Evolutionary conservation across 768 basidiomycete genomes (phyloP).

Genomic region (Tricholomella constricta): DNA sequence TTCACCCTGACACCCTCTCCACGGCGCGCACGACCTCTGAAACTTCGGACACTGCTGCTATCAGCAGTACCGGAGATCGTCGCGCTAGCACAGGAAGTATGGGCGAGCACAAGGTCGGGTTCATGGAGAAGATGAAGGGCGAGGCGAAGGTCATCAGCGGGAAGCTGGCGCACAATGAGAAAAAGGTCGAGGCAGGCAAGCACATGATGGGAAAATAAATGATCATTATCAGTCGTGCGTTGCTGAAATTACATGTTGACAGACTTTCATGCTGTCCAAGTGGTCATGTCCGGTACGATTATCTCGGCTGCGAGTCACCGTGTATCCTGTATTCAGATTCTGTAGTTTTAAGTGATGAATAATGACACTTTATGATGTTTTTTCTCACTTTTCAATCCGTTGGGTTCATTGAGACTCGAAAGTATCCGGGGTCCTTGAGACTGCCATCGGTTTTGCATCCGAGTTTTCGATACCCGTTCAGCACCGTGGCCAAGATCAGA

Average conservation of each 20-base stretch:
- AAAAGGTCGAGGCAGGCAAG: conserved; percentile 39
- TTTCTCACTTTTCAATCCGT: too few species aligned
- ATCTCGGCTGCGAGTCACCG: background rate
- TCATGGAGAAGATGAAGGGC: conserved; percentile 39
- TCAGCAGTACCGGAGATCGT: background rate
- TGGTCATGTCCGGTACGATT: background rate
- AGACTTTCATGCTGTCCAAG: background rate
- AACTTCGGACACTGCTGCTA: background rate
- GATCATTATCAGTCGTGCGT: background rate
- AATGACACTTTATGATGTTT: too few species aligned
- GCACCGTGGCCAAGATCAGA: too few species aligned
- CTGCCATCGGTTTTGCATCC: too few species aligned
- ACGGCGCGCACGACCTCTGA: background rate
- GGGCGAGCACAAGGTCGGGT: conserved; percentile 23
- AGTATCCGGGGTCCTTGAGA: too few species aligned
- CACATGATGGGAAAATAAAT: conserved; percentile 32
- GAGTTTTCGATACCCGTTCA: too few species aligned
- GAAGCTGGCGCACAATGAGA: conserved; percentile 36
- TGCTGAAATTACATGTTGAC: background rate
- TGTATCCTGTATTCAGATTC: too few species aligned
- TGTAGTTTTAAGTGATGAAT: too few species aligned
- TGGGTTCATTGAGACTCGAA: too few species aligned
- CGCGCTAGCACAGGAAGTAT: background rate
- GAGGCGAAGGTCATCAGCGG: conserved; percentile 39
- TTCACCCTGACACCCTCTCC: background rate